Conservation (phyloP, 176 grass and related monocot species). For the Pontederia crassipes region DNA sequence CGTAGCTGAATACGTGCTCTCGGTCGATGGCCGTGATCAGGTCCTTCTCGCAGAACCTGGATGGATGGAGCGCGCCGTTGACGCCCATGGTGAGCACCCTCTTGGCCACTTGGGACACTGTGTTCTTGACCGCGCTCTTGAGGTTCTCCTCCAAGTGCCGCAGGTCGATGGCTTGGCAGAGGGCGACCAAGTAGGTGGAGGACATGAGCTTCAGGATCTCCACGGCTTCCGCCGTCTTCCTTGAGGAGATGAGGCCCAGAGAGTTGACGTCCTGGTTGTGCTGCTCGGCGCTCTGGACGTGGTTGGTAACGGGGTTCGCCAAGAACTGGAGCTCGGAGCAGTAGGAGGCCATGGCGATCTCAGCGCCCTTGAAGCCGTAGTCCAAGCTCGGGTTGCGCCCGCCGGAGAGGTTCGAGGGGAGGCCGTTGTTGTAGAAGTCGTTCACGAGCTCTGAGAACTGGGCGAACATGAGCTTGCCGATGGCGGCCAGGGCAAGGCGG, state of each 20-base stretch:
- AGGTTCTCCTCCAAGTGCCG: slow-evolving; percentile 23
- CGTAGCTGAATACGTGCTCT: slow-evolving; percentile 8
- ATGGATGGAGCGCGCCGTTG: not conserved
- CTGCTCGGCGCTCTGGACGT: slow-evolving; percentile 94
- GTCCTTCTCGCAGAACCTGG: slow-evolving; percentile 12
- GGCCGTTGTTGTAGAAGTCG: slow-evolving; percentile 81
- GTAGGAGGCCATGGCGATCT: slow-evolving; percentile 83
- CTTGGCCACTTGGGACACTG: slow-evolving; percentile 1
- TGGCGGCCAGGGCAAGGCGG: slow-evolving; percentile 63
- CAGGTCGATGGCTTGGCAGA: slow-evolving; percentile 42
- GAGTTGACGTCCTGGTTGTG: slow-evolving; percentile 97
- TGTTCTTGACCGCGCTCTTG: slow-evolving; percentile 1
- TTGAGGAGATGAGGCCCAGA: slow-evolving; percentile 68
- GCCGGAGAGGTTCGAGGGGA: slow-evolving; percentile 74
- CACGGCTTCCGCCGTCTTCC: slow-evolving; percentile 74
- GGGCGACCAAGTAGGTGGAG: slow-evolving; percentile 60
- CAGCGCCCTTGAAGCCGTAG: slow-evolving; percentile 86
- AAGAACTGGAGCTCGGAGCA: slow-evolving; percentile 87
- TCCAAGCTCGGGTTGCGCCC: slow-evolving; percentile 80
- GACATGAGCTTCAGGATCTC: slow-evolving; percentile 91
- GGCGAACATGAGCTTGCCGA: slow-evolving; percentile 90
- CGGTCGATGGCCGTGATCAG: slow-evolving; percentile 6
- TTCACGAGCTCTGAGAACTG: slow-evolving; percentile 87
- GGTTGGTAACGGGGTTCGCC: slow-evolving; percentile 80
- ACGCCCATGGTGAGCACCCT: not conserved